Evolutionary conservation across 2,329 filamentous ascomycete genomes (phyloP).

Genomic region (Exutisphaerella laricina): DNA sequence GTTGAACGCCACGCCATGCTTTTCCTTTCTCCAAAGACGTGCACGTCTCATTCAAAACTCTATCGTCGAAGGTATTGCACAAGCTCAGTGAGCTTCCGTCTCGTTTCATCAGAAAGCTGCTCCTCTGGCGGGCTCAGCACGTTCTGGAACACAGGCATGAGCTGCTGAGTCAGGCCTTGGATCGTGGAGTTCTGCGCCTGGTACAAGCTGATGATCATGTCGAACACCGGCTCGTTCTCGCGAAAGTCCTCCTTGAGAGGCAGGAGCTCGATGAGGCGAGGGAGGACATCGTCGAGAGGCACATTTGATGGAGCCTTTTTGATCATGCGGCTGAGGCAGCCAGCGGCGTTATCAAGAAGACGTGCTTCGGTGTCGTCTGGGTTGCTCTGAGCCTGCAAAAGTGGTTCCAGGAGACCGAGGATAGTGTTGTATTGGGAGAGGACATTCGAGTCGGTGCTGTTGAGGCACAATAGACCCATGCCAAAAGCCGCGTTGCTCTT

Average conservation of each 20-base stretch:
- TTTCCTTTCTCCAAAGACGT: not conserved
- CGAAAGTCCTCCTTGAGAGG: slow-evolving; percentile 91
- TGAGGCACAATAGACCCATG: slow-evolving; percentile 74
- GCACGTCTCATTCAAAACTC: not conserved
- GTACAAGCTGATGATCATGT: slow-evolving; percentile 84
- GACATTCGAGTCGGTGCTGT: slow-evolving; percentile 69
- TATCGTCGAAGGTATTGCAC: slow-evolving; percentile 43
- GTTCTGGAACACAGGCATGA: slow-evolving; percentile 66
- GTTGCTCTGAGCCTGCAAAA: slow-evolving; percentile 51
- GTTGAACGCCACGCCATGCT: slow-evolving; percentile 2
- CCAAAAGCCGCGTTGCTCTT: slow-evolving; percentile 96
- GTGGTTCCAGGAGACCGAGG: slow-evolving; percentile 76
- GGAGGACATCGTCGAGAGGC: slow-evolving; percentile 75
- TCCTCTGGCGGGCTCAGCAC: slow-evolving; percentile 67
- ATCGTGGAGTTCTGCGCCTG: slow-evolving; percentile 64
- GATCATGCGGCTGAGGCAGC: slow-evolving; percentile 89
- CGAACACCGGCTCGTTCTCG: slow-evolving; percentile 91
- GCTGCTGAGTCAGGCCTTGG: slow-evolving; percentile 61
- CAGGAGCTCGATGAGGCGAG: slow-evolving; percentile 69
- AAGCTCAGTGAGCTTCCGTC: slow-evolving; percentile 59
- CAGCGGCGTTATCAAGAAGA: slow-evolving; percentile 86
- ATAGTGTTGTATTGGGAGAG: slow-evolving; percentile 71
- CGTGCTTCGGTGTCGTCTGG: slow-evolving; percentile 63
- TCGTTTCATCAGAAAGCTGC: slow-evolving; percentile 68
- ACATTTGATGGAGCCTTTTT: slow-evolving; percentile 77